phyloP scores from a whole-genome alignment of 208 protist species.

The Leishmania tropica region DNA sequence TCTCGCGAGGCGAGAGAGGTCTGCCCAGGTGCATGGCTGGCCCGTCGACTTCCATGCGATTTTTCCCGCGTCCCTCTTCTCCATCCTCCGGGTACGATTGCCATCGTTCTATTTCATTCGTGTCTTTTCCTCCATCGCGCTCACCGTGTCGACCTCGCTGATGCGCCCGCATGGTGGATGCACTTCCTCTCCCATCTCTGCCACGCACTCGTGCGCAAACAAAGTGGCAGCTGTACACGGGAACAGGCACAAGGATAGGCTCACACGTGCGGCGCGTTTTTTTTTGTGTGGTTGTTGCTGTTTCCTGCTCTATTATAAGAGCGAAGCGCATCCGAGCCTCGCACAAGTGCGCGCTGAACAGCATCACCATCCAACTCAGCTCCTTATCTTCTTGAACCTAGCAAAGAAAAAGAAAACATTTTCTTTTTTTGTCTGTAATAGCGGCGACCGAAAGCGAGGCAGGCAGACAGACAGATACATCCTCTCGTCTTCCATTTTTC shows the following conservation, averaged over 20 bases:
- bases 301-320: background rate
- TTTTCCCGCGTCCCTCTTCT: background rate
- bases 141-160: background rate
- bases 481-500: background rate
- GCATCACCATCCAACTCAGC: background rate
- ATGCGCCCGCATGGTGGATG: background rate
- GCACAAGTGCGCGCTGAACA: background rate
- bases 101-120: background rate
- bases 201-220: background rate
- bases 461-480: background rate
- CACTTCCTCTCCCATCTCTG: background rate
- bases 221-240: background rate
- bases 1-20: too few species aligned
- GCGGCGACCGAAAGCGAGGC: background rate
- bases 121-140: background rate
- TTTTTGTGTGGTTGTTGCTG: background rate
- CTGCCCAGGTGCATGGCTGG: background rate
- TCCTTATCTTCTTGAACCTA: background rate
- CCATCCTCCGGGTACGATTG: background rate
- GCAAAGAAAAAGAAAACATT: background rate
- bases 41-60: background rate
- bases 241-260: background rate
- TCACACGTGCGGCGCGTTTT: background rate
- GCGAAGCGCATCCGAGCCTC: background rate
- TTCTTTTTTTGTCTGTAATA: background rate